A percentile compares a stretch with the other conserved stretches of the same genome.
phyloP scores from a whole-genome alignment of 2,329 filamentous ascomycete genomes.

The Aureobasidium uvarum region DNA sequence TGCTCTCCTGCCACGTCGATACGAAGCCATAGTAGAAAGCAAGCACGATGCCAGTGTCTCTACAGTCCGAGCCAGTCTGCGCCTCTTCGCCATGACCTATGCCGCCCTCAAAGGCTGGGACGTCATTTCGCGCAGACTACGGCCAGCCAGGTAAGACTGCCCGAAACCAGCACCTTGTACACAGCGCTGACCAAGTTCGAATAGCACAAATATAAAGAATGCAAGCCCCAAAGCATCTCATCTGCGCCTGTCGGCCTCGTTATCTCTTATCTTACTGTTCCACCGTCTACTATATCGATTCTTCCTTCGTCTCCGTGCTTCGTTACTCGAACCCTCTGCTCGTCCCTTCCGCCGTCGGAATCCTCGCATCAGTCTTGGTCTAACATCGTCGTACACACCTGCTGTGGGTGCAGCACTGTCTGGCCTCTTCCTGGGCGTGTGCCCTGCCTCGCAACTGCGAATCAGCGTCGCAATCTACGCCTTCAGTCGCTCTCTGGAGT shows the following conservation, averaged over 20 bases:
- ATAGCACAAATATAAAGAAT: neutral
- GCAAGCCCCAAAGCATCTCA: conserved; percentile 49
- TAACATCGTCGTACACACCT: conserved; percentile 82
- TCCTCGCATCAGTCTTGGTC: conserved; percentile 66
- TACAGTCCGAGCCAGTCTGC: conserved; percentile 47
- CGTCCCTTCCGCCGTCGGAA: conserved; percentile 80
- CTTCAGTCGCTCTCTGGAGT: conserved; percentile 78
- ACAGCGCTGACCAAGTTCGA: neutral
- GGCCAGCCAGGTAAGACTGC: neutral
- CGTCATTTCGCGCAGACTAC: conserved; percentile 40
- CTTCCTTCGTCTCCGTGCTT: conserved; percentile 73
- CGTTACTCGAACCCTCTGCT: conserved; percentile 73
- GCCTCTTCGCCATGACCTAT: conserved; percentile 46
- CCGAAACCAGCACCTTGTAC: neutral
- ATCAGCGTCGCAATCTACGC: conserved; percentile 79
- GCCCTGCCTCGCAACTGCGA: conserved; percentile 67
- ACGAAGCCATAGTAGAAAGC: conserved; percentile 51
- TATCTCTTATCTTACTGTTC: conserved; percentile 81
- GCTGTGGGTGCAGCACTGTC: conserved; percentile 88
- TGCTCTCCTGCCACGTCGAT: conserved; percentile 51
- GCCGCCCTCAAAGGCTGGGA: conserved; percentile 51
- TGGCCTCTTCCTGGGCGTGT: conserved; percentile 77
- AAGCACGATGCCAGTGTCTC: conserved; percentile 41
- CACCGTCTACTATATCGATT: conserved; percentile 90
- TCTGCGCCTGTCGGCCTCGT: conserved; percentile 73